A percentile compares a stretch with the other conserved stretches of the same genome.
phyloP scores from a whole-genome alignment of 208 protist species.

The Leishmania lainsoni region DNA sequence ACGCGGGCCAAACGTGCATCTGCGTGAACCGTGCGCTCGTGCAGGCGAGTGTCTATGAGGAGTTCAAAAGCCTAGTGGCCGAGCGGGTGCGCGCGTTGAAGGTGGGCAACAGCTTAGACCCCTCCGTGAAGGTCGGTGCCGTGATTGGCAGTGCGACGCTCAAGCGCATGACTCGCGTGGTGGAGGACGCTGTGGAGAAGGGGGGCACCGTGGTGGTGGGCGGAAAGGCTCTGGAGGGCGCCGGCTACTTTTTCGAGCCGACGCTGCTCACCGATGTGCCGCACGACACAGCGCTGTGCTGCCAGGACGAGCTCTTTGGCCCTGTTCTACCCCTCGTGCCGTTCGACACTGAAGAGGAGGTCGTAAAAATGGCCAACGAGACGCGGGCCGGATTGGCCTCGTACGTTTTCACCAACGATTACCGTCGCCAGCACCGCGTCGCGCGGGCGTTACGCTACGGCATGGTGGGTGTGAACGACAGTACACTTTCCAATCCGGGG shows the following conservation, averaged over 20 bases:
- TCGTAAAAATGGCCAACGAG: conserved; percentile 74
- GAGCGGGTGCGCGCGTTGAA: conserved; percentile 44
- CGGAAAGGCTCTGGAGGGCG: conserved; percentile 44
- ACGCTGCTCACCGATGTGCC: conserved; percentile 79
- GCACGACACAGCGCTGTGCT: conserved; percentile 58
- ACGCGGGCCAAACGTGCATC: conserved; percentile 92
- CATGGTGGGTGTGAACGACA: conserved; percentile 89
- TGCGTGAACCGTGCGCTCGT: conserved; percentile 84
- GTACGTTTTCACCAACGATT: conserved; percentile 81
- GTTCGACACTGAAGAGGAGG: conserved; percentile 79
- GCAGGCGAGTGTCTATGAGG: conserved; percentile 62
- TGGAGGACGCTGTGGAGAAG: conserved; percentile 63
- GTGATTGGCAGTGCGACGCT: conserved; percentile 58
- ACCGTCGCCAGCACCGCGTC: conserved; percentile 67
- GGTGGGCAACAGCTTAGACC: conserved; percentile 79
- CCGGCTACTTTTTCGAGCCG: conserved; percentile 85
- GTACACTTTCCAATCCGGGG: conserved; percentile 47
- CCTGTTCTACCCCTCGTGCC: conserved; percentile 80
- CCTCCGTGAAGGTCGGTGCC: conserved; percentile 55
- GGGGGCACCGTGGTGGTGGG: conserved; percentile 73
- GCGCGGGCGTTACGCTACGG: conserved; percentile 71
- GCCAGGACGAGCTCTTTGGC: conserved; percentile 91
- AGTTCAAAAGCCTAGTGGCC: conserved; percentile 56
- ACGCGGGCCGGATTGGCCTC: conserved; percentile 76
- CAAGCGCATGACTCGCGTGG: conserved; percentile 45